phyloP scores from a whole-genome alignment of 345 rosid species.

The Syzygium aromaticum region DNA sequence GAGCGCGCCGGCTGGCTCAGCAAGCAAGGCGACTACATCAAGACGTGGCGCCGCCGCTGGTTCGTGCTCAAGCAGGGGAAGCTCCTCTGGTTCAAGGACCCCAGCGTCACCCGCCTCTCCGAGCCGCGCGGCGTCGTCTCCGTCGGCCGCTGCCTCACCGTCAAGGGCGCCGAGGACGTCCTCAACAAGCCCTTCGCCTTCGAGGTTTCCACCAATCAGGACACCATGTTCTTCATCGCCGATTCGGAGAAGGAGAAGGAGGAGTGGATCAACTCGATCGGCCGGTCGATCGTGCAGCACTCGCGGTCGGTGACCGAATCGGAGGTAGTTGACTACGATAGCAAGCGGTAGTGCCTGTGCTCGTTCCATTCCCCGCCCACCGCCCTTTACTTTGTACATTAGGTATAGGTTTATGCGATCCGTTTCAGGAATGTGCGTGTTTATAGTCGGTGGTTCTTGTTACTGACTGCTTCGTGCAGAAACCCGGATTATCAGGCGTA shows the following conservation, averaged over 20 bases:
- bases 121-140: slow-evolving; percentile 70
- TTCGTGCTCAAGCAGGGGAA: slow-evolving; percentile 71
- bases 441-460: background rate
- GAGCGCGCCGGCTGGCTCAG: slow-evolving; percentile 75
- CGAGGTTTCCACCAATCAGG: slow-evolving; percentile 53
- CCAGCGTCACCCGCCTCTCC: slow-evolving; percentile 34
- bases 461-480: background rate
- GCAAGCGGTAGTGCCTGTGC: slow-evolving; percentile 7
- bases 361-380: background rate
- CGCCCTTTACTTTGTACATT: background rate
- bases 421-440: background rate
- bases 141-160: slow-evolving; percentile 61
- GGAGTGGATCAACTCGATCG: slow-evolving; percentile 90
- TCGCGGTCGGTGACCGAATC: slow-evolving; percentile 76
- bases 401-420: background rate
- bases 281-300: slow-evolving; percentile 74
- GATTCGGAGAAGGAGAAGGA: slow-evolving; percentile 79
- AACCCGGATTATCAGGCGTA: background rate
- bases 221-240: slow-evolving; percentile 69
- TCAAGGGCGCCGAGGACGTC: slow-evolving; percentile 81
- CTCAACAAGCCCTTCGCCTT: slow-evolving; percentile 66
- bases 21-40: slow-evolving; percentile 78
- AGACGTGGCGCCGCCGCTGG: slow-evolving; percentile 91
- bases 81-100: slow-evolving; percentile 80
- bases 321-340: slow-evolving; percentile 62